Conservation (phyloP, 805 yeast genomes). For the Hanseniaspora lachancei region DNA sequence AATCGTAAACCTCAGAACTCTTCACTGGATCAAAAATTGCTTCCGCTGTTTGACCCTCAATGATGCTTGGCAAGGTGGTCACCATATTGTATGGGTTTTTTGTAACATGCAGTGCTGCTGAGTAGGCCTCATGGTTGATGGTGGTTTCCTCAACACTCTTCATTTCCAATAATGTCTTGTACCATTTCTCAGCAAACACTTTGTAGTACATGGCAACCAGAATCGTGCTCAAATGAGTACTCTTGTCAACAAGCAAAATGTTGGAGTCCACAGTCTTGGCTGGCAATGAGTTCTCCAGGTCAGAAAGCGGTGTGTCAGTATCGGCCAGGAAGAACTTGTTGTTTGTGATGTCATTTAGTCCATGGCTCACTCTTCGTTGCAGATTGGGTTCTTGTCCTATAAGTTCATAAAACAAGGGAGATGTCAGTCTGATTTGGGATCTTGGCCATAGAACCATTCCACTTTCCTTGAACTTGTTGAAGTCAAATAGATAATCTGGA, state of each 20-base stretch:
- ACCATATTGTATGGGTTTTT: conserved; percentile 35
- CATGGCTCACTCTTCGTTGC: conserved; percentile 20
- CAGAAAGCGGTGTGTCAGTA: conserved; percentile 32
- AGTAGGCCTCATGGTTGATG: conserved; percentile 55
- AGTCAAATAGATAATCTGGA: conserved; percentile 39
- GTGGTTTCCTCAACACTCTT: conserved; percentile 45
- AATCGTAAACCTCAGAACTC: conserved; percentile 15
- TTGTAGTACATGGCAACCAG: conserved; percentile 45
- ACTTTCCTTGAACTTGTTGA: conserved; percentile 30
- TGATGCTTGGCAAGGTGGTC: conserved; percentile 16
- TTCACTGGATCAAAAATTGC: conserved; percentile 29
- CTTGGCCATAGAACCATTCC: conserved; percentile 52
- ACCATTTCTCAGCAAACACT: conserved; percentile 43
- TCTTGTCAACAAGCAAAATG: conserved; percentile 37
- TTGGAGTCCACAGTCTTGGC: conserved; percentile 52
- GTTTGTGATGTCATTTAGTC: conserved; percentile 1
- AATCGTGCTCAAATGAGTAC: conserved; percentile 38
- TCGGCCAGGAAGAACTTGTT: conserved; percentile 1
- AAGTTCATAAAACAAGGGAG: conserved; percentile 43
- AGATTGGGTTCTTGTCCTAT: conserved; percentile 29
- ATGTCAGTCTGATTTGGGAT: conserved; percentile 50
- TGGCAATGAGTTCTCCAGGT: conserved; percentile 42
- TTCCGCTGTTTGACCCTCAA: conserved; percentile 14
- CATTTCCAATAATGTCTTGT: conserved; percentile 49
- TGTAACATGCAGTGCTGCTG: conserved; percentile 43